Base-by-base conservation (phyloP, 495 filamentous ascomycete genomes). In the Mytilinidion resinicola region DNA sequence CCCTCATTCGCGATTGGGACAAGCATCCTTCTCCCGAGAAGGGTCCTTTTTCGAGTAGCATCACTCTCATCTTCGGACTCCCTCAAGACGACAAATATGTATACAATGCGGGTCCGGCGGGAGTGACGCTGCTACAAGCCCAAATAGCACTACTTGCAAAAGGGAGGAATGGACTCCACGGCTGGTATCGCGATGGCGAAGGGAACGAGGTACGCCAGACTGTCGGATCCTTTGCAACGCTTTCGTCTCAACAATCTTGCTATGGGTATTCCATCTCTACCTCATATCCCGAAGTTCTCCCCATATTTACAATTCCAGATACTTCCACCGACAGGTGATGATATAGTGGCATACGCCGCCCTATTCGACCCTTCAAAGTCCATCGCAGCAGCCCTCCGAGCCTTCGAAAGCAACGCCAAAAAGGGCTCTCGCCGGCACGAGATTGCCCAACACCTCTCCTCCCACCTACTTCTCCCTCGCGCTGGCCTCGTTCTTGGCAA, bases 341-440 rank as follows among this genome's bases (percentile, higher is more conserved):
- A 87, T 65, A 77, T 80, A 36, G 63, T 69, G 17, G 74, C 81
- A 30, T 87, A 86, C 71, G 78, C 76, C n/a, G 69, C 73, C 42
- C 73, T 87, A 65, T 86, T 85, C 72, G 56, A 66, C 25, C 74
- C 82, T 11, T 56, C 68, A 1, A 78, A 77, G 1, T 67, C 72
- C 30, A 78, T 81, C 5, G 20, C 74, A 15, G 76, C 79, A 58
- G 74, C 82, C 5, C 72, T 87, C 20, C 81, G 68, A 10, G 69
- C 72, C 43, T 79, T 84, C 61, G 57, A 63, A 21, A 68, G 81
- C 53, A 84, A 85, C 67, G 82, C 83, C 1, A 82, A 82, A 56
- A 80, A 80, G 57, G 69, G 51, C 25, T 82, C 82, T 21, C 69
- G 82, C 21, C 79, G 80, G 44, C 63, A 69, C 34, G 56, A 64